Percentiles rank a stretch among this genome's conserved stretches.
These are phyloP conservation scores for Lotus japonicus DNA, from an alignment of 306 rosid genomes.

Conservation along the genomic window DNA sequence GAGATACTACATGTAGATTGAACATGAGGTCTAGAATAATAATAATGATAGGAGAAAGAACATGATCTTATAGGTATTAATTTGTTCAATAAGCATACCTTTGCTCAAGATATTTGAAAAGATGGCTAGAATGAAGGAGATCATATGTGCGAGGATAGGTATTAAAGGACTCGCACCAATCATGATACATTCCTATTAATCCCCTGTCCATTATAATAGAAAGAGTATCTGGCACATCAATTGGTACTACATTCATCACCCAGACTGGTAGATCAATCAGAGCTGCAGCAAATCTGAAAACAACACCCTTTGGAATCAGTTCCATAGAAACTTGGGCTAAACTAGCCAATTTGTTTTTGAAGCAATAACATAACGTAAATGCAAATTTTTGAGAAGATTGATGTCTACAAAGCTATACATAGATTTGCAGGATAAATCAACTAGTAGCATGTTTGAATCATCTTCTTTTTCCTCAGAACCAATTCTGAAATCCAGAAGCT, in stretches of 20 bases:
- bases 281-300: slow-evolving; percentile 83
- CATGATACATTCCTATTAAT: slow-evolving; percentile 82
- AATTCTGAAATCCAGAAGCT: no score
- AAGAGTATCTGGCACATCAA: slow-evolving; percentile 64
- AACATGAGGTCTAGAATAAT: background rate
- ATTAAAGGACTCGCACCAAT: slow-evolving; percentile 91
- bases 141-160: slow-evolving; percentile 90
- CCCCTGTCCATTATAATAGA: slow-evolving; percentile 71
- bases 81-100: slow-evolving; percentile 46
- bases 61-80: background rate
- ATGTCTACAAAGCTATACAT: background rate
- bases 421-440: background rate
- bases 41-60: slow-evolving; percentile 1
- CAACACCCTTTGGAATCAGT: slow-evolving; percentile 11
- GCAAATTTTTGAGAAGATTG: background rate
- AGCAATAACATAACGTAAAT: background rate
- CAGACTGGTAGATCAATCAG: slow-evolving; percentile 67
- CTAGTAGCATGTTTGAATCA: background rate
- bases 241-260: slow-evolving; percentile 90
- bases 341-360: background rate
- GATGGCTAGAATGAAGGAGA: slow-evolving; percentile 75
- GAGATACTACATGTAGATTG: background rate
- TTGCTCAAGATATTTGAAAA: slow-evolving; percentile 45
- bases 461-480: no score
- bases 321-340: background rate